Evolutionary conservation across 306 rosid species (phyloP).

Genomic region (Citrullus mucosospermus): DNA sequence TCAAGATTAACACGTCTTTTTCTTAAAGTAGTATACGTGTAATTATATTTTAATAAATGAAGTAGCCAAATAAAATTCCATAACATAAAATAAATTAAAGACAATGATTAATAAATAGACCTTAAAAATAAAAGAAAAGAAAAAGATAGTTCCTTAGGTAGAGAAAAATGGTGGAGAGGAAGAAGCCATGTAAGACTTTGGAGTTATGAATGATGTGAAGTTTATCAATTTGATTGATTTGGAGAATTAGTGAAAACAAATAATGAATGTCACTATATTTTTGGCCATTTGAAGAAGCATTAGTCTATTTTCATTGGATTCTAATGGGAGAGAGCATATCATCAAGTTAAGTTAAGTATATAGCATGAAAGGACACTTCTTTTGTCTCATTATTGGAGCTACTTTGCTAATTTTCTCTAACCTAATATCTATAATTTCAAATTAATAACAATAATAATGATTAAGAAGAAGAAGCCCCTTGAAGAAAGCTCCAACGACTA

Average conservation of each 20-base stretch:
- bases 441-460: not conserved
- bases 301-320: slow-evolving; percentile 41
- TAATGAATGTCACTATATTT: not conserved
- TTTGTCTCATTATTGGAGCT: slow-evolving; percentile 14
- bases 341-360: slow-evolving; percentile 11
- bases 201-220: not conserved
- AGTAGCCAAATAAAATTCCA: not conserved
- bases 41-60: not conserved
- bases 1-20: no score
- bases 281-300: not conserved
- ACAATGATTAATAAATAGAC: not conserved
- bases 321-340: slow-evolving; percentile 20
- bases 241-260: not conserved
- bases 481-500: slow-evolving; percentile 17
- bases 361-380: slow-evolving; percentile 12
- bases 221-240: not conserved
- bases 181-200: not conserved
- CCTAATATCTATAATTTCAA: not conserved
- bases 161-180: slow-evolving; percentile 1
- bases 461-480: not conserved
- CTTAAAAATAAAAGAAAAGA: not conserved
- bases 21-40: not conserved
- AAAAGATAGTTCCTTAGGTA: not conserved
- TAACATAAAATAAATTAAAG: not conserved
- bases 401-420: slow-evolving; percentile 2